Evolutionary conservation across 129 eudicot species (phyloP).

Genomic region (Tagetes patula): DNA sequence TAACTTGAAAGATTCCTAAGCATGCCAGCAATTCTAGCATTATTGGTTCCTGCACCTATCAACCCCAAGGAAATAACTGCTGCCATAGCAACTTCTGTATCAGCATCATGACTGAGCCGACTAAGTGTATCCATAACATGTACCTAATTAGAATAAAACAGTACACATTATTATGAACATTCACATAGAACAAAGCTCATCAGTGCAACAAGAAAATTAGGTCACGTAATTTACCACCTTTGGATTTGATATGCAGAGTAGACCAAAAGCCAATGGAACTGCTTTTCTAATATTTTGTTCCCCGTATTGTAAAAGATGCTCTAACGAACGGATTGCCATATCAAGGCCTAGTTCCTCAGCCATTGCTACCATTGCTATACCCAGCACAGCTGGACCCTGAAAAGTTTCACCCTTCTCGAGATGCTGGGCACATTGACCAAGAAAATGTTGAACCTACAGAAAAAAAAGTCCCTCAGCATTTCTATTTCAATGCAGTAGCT

Average conservation of each 20-base stretch:
- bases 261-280: slow-evolving; percentile 91
- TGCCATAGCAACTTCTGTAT: slow-evolving; percentile 97
- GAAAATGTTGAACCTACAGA: slow-evolving; percentile 81
- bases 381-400: slow-evolving; percentile 98
- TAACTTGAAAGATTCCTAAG: slow-evolving; percentile 98
- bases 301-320: slow-evolving; percentile 94
- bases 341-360: slow-evolving; percentile 93
- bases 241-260: slow-evolving; percentile 92
- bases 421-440: slow-evolving; percentile 97
- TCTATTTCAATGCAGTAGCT: not conserved
- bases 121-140: slow-evolving; percentile 98
- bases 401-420: slow-evolving; percentile 91
- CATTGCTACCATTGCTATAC: slow-evolving; percentile 99
- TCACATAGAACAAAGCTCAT: not conserved
- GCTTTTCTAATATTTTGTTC: slow-evolving; percentile 92
- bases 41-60: slow-evolving; percentile 98
- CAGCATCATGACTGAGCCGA: slow-evolving; percentile 95
- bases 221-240: slow-evolving; percentile 44
- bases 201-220: not conserved
- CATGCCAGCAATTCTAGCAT: slow-evolving; percentile 99
- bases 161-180: slow-evolving; percentile 9
- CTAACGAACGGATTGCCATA: slow-evolving; percentile 96
- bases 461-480: slow-evolving; percentile 10
- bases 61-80: slow-evolving; percentile 89
- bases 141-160: slow-evolving; percentile 49